These are phyloP conservation scores for Bacidia gigantensis DNA, from an alignment of 495 filamentous ascomycete species.

Conservation along the genomic window DNA sequence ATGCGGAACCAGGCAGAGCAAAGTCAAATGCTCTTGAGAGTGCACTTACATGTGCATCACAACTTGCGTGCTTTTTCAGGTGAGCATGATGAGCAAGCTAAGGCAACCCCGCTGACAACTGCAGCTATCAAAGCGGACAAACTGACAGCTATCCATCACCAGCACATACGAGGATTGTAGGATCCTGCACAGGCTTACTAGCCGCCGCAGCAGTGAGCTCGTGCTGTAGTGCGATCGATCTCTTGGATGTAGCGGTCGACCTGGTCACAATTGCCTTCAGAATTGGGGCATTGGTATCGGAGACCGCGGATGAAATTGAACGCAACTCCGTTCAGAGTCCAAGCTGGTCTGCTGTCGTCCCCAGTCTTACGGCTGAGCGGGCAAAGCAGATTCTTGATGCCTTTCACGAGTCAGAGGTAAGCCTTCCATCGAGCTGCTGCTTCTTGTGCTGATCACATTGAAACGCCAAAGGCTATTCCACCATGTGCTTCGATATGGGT, in stretches of 20 bases:
- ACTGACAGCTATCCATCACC: slow-evolving; percentile 4
- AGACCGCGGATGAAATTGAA: background rate
- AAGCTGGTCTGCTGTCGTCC: slow-evolving; percentile 4
- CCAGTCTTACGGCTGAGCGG: background rate
- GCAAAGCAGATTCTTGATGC: background rate
- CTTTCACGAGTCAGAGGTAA: slow-evolving; percentile 4
- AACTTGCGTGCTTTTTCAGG: slow-evolving; percentile 65
- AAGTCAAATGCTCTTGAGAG: slow-evolving; percentile 49
- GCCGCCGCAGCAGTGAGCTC: slow-evolving; percentile 47
- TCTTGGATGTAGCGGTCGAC: slow-evolving; percentile 44
- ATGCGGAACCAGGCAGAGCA: slow-evolving; percentile 36
- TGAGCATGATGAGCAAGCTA: slow-evolving; percentile 17
- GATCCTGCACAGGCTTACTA: slow-evolving; percentile 50
- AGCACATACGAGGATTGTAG: slow-evolving; percentile 7
- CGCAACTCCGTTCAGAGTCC: background rate
- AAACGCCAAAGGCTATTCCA: background rate
- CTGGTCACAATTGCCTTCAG: slow-evolving; percentile 47
- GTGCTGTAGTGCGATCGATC: slow-evolving; percentile 38
- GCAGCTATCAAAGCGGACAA: background rate
- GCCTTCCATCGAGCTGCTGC: background rate
- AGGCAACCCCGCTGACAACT: background rate
- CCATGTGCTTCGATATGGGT: slow-evolving; percentile 29
- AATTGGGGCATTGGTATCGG: slow-evolving; percentile 1
- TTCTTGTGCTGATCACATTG: background rate
- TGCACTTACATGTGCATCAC: slow-evolving; percentile 52